Evolutionary conservation across 306 rosid species (phyloP).

Genomic region (Prunus fruticosa): DNA sequence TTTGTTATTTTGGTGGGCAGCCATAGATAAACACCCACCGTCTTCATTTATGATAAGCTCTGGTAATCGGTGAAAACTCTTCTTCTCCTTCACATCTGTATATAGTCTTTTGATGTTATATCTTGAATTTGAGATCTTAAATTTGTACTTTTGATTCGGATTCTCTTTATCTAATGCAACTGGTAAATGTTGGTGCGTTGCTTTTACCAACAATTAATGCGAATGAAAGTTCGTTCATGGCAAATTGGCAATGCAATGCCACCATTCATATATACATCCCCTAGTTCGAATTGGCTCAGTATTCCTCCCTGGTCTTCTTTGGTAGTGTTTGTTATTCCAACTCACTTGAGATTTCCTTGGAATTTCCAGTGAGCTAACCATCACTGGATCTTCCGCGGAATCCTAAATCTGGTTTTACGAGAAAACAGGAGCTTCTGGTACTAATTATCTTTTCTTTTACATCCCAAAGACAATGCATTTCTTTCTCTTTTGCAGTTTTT

Average conservation of each 20-base stretch:
- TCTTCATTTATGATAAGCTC: background rate
- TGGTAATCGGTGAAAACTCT: conserved; percentile 13
- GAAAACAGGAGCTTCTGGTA: background rate
- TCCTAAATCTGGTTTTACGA: background rate
- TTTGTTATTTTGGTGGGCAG: background rate
- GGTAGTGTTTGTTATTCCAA: background rate
- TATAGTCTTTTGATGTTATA: background rate
- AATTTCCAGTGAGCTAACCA: background rate
- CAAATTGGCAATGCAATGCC: background rate
- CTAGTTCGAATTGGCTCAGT: background rate
- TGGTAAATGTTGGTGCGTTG: background rate
- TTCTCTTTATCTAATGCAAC: background rate
- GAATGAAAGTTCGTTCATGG: background rate
- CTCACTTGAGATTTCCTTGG: background rate
- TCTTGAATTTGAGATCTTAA: conserved; percentile 16
- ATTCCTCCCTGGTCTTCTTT: background rate
- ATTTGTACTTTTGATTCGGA: conserved; percentile 3
- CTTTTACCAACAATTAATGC: background rate
- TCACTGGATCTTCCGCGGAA: background rate
- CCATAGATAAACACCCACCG: background rate
- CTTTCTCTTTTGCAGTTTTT: background rate
- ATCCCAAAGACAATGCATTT: background rate
- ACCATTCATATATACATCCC: background rate
- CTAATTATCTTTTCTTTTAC: background rate
- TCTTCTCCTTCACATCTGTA: too few species aligned